Percentiles rank a stretch among this genome's conserved stretches.
Conservation (phyloP, 106 monocot species). For the Acorus gramineus region DNA sequence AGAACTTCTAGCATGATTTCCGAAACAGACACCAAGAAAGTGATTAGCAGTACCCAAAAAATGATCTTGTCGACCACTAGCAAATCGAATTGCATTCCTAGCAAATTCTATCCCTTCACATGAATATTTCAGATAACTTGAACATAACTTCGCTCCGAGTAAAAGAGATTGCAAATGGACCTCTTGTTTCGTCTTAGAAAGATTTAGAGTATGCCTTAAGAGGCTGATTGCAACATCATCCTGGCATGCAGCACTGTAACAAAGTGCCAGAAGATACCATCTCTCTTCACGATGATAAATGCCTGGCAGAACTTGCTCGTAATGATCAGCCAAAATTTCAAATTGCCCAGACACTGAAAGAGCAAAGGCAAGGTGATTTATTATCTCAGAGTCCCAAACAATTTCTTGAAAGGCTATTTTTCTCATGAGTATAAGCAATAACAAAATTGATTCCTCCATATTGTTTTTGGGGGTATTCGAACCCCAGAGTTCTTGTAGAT, state of each 20-base stretch:
- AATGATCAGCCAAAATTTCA: constrained; percentile 41
- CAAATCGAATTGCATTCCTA: constrained; percentile 22
- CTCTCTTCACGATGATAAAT: constrained; percentile 50
- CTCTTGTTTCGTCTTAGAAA: constrained; percentile 31
- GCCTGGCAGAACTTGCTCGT: constrained; percentile 64
- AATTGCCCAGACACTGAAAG: constrained; percentile 47
- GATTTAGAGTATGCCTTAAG: constrained; percentile 35
- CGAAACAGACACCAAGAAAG: constrained; percentile 54
- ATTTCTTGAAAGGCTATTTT: constrained; percentile 50
- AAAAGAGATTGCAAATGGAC: constrained; percentile 42
- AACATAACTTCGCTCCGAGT: constrained; percentile 63
- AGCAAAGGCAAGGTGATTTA: constrained; percentile 69
- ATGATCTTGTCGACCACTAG: constrained; percentile 24
- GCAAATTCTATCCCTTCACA: constrained; percentile 48
- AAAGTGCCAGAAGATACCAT: constrained; percentile 86
- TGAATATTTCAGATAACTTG: constrained; percentile 22
- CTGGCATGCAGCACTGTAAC: constrained; percentile 54
- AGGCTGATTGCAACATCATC: constrained; percentile 57
- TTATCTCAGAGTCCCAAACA: constrained; percentile 65
- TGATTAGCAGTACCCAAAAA: constrained; percentile 34
- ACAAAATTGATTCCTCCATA: constrained; percentile 69
- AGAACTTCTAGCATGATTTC: constrained; percentile 30
- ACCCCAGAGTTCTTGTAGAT: constrained; percentile 25
- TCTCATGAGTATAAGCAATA: constrained; percentile 49
- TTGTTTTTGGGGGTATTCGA: constrained; percentile 22